phyloP scores from a whole-genome alignment of 306 rosid genomes.

The Quercus alba region DNA sequence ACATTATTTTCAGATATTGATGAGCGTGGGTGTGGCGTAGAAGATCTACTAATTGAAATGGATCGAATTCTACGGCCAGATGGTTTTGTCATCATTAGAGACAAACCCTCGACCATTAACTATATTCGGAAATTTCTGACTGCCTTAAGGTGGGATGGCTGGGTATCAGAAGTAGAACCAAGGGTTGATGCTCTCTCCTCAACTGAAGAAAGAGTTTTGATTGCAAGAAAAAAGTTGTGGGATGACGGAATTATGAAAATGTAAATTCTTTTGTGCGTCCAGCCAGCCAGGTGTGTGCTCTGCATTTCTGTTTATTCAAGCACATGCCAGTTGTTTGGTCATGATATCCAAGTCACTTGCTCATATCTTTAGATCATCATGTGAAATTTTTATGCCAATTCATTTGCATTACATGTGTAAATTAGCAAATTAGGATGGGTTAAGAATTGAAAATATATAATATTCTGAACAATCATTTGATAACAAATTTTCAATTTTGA shows the following conservation, averaged over 20 bases:
- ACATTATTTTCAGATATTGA: conserved; percentile 46
- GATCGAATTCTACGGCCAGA: conserved; percentile 57
- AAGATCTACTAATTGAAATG: conserved; percentile 59
- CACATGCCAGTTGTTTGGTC: background rate
- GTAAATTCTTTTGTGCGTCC: conserved; percentile 15
- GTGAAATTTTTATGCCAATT: background rate
- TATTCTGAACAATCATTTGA: background rate
- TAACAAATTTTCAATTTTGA: background rate
- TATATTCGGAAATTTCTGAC: conserved; percentile 41
- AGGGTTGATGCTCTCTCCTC: conserved; percentile 44
- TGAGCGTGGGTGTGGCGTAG: conserved; percentile 46
- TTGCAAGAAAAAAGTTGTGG: conserved; percentile 58
- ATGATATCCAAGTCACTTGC: background rate
- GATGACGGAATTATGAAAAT: conserved; percentile 2
- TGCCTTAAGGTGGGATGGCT: conserved; percentile 59
- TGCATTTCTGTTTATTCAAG: background rate
- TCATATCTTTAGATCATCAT: background rate
- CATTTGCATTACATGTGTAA: background rate
- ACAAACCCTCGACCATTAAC: conserved; percentile 41
- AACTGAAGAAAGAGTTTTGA: conserved; percentile 52
- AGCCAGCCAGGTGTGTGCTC: background rate
- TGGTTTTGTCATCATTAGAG: conserved; percentile 66
- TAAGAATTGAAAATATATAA: background rate
- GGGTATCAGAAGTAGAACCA: conserved; percentile 61
- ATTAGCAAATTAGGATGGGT: background rate